These are phyloP conservation scores for Neurospora sp. DNA, from an alignment of 495 filamentous ascomycete species.

Conservation along the genomic window DNA sequence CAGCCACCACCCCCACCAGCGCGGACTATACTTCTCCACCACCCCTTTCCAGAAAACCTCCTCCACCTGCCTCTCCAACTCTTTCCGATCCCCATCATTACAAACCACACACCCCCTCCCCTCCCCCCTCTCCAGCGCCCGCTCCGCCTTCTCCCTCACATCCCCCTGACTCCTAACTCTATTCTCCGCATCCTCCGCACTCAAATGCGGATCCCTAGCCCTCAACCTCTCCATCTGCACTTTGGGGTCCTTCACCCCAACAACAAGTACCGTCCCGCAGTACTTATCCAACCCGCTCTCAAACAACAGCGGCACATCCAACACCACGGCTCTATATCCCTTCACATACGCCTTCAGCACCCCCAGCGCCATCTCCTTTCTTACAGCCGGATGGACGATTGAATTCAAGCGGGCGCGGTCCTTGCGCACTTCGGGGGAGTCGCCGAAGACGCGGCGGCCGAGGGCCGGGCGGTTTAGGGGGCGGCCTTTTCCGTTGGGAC, in stretches of 20 bases:
- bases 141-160: conserved; percentile 67
- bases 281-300: conserved; percentile 71
- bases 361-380: conserved; percentile 60
- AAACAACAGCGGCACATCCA: conserved; percentile 88
- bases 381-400: conserved; percentile 87
- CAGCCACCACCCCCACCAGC: conserved; percentile 74
- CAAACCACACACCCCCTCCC: conserved; percentile 64
- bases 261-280: conserved; percentile 75
- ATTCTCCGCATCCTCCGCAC: conserved; percentile 68
- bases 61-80: conserved; percentile 55
- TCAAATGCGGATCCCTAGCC: conserved; percentile 62
- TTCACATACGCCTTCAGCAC: conserved; percentile 55
- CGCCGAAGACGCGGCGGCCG: conserved; percentile 76
- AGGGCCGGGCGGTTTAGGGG: conserved; percentile 80
- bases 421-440: conserved; percentile 47
- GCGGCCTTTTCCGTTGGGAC: conserved; percentile 41
- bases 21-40: conserved; percentile 52
- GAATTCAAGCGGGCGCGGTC: conserved; percentile 69
- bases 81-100: conserved; percentile 70
- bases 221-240: conserved; percentile 72
- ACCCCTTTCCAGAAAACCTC: conserved; percentile 40
- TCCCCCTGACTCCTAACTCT: conserved; percentile 76
- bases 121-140: conserved; percentile 53
- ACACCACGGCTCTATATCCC: conserved; percentile 77
- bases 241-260: conserved; percentile 61